These are phyloP conservation scores for Peronospora belbahrii DNA, from an alignment of 352 stramenopile genomes.

Conservation along the genomic window DNA sequence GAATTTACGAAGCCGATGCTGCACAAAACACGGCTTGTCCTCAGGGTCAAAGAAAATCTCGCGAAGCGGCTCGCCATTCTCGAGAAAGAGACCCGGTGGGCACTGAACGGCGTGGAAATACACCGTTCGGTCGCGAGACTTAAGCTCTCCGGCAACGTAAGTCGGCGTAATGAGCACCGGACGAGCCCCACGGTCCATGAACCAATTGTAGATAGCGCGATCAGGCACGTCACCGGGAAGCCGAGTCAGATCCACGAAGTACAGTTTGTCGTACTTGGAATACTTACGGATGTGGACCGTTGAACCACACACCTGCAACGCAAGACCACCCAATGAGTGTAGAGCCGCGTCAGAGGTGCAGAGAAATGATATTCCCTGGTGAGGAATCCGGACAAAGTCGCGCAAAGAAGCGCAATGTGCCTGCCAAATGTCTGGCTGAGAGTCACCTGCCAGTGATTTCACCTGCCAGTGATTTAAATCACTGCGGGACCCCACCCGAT, in stretches of 20 bases:
- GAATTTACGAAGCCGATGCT: background rate
- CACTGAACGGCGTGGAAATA: background rate
- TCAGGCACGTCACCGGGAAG: background rate
- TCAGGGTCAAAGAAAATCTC: background rate
- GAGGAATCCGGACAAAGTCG: background rate
- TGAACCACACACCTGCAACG: background rate
- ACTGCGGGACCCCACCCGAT: too few relatives aligned
- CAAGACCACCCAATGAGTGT: background rate
- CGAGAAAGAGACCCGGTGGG: background rate
- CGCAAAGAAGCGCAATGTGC: too few relatives aligned
- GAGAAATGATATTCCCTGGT: background rate
- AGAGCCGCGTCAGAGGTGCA: background rate
- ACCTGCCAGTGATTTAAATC: too few relatives aligned
- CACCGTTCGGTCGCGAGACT: background rate
- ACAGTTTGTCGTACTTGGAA: conserved; percentile 1
- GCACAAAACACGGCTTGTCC: background rate
- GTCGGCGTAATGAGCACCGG: background rate
- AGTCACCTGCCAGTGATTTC: too few relatives aligned
- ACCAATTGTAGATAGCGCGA: background rate
- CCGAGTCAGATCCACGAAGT: background rate
- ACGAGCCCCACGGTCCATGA: background rate
- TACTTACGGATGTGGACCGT: background rate
- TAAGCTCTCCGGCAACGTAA: background rate
- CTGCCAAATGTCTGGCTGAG: too few relatives aligned
- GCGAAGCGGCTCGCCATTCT: background rate